phyloP scores from a whole-genome alignment of 495 filamentous ascomycete species.

The Aspergillus steynii region DNA sequence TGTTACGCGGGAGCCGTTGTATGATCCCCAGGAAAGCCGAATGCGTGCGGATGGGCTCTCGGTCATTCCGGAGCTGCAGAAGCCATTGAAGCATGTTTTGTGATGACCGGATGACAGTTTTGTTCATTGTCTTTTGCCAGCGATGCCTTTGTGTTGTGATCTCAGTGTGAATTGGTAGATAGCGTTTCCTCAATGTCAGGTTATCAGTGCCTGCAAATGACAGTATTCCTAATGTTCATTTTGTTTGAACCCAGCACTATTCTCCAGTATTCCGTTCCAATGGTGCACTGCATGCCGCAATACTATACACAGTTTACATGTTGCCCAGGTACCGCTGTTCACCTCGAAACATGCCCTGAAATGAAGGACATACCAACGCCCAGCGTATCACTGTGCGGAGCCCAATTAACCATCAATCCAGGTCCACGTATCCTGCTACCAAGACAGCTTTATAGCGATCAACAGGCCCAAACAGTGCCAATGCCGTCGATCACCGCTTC shows the following conservation, averaged over 20 bases:
- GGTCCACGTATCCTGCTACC: no score
- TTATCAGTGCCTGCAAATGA: neutral
- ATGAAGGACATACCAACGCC: no score
- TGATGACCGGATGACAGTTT: neutral
- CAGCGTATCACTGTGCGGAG: no score
- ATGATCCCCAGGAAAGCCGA: conserved; percentile 31
- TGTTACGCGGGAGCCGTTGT: conserved; percentile 37
- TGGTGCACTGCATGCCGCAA: no score
- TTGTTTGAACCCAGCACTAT: neutral
- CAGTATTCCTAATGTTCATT: neutral
- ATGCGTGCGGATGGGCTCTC: conserved; percentile 9
- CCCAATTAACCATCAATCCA: no score
- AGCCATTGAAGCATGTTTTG: conserved; percentile 15
- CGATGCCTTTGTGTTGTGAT: neutral
- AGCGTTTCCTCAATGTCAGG: neutral
- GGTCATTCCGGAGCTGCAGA: conserved; percentile 7
- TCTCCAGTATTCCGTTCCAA: no score
- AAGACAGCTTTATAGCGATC: no score
- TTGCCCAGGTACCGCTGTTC: no score
- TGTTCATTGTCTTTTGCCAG: neutral
- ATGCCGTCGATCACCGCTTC: no score
- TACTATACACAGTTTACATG: no score
- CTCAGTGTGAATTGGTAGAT: neutral
- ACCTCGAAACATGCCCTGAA: no score
- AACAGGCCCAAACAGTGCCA: no score